phyloP scores from a whole-genome alignment of 2,329 filamentous ascomycete species.

The Arthroderma uncinatum region DNA sequence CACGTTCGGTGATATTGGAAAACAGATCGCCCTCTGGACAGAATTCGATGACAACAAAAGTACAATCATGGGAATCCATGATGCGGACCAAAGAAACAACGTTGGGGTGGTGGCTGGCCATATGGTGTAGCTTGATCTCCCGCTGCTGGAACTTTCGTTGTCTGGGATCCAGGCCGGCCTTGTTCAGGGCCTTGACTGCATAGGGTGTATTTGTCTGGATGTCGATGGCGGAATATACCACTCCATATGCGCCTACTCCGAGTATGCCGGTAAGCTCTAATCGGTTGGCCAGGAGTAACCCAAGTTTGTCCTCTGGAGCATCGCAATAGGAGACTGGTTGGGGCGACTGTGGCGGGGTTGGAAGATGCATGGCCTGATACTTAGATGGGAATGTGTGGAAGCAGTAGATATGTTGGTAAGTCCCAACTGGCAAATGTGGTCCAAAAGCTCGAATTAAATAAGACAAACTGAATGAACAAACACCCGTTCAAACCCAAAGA shows the following conservation, averaged over 20 bases:
- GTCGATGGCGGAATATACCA: slow-evolving; percentile 84
- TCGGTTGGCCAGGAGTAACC: slow-evolving; percentile 68
- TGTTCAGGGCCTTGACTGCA: slow-evolving; percentile 95
- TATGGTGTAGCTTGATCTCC: slow-evolving; percentile 84
- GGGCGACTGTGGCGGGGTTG: slow-evolving; percentile 37
- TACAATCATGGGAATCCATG: slow-evolving; percentile 81
- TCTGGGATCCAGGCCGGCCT: slow-evolving; percentile 76
- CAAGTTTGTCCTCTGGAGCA: slow-evolving; percentile 73
- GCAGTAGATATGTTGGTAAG: neutral
- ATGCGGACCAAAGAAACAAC: slow-evolving; percentile 92
- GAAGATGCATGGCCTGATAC: slow-evolving; percentile 25
- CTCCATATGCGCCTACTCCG: slow-evolving; percentile 89
- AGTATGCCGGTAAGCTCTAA: slow-evolving; percentile 76
- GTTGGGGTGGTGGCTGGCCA: slow-evolving; percentile 79
- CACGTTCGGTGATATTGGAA: slow-evolving; percentile 90
- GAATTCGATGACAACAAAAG: slow-evolving; percentile 92
- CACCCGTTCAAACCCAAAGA: neutral
- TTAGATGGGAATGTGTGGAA: neutral
- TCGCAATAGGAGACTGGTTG: slow-evolving; percentile 40
- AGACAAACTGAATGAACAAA: neutral
- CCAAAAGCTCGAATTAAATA: neutral
- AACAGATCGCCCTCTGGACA: slow-evolving; percentile 96
- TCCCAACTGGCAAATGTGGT: neutral
- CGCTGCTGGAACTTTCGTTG: slow-evolving; percentile 84
- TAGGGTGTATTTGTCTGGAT: slow-evolving; percentile 70